A percentile compares a stretch with the other conserved stretches of the same genome.
Evolutionary conservation across 495 filamentous ascomycete species (phyloP).

Genomic region (Diplogelasinospora grovesii): DNA sequence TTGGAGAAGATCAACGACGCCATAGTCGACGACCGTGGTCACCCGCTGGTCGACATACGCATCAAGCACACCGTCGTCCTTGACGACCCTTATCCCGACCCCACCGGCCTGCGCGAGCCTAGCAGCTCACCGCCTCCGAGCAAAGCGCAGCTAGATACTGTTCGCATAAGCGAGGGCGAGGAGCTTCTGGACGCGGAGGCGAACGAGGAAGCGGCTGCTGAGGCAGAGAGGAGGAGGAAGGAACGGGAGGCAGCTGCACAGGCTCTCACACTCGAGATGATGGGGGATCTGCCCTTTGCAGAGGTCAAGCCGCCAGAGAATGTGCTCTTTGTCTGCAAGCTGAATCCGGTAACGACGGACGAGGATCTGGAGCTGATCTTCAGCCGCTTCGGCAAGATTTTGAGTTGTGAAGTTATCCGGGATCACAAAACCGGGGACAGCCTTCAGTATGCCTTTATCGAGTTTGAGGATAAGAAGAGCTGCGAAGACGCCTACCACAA

Average conservation of each 20-base stretch:
- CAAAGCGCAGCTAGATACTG: conserved; percentile 80
- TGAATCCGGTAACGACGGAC: conserved; percentile 93
- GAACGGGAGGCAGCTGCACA: conserved; percentile 92
- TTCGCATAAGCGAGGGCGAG: conserved; percentile 87
- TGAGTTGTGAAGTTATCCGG: conserved; percentile 94
- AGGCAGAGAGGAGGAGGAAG: conserved; percentile 69
- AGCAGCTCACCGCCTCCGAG: conserved; percentile 74
- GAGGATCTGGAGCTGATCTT: conserved; percentile 94
- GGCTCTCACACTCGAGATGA: conserved; percentile 93
- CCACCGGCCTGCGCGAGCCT: conserved; percentile 64
- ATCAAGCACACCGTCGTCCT: conserved; percentile 86
- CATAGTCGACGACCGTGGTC: conserved; percentile 76
- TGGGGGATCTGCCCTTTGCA: conserved; percentile 94
- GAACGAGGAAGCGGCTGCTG: conserved; percentile 70
- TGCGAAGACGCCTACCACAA: conserved; percentile 98
- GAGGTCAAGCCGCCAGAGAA: conserved; percentile 98
- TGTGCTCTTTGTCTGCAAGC: conserved; percentile 94
- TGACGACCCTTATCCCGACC: conserved; percentile 84
- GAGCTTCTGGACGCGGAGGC: conserved; percentile 54
- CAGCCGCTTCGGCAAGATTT: conserved; percentile 89
- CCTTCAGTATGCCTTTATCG: conserved; percentile 95
- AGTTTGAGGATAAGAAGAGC: conserved; percentile 85
- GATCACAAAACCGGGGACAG: conserved; percentile 93
- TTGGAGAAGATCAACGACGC: conserved; percentile 89
- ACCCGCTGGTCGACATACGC: conserved; percentile 83